Base-by-base conservation (phyloP, 768 basidiomycete genomes). In the Phylloporus sp. region DNA sequence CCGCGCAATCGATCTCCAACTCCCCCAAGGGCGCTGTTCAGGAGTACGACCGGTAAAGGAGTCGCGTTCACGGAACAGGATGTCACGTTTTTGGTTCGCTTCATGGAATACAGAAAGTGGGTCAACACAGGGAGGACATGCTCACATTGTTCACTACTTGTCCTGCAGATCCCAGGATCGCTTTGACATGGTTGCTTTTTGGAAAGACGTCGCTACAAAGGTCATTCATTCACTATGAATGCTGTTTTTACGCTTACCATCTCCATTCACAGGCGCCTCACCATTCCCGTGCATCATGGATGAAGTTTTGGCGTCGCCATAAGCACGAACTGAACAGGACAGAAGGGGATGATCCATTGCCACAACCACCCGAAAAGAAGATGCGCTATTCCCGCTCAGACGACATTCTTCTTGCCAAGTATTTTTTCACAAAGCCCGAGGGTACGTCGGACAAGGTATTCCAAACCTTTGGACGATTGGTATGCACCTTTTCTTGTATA, bases 211-310 rank as follows among this genome's bases (percentile, higher is more conserved):
- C 8, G 84, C 84, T 3, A 58, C 65, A 13, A 86, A 81, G 78
- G 87, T 77, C 55, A 50, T 58, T 65, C 42, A 52, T 23, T 20
- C 28, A 5, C 8, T 20, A 9, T 6, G 46, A 32, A 23, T 18
- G 53, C 15, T 17, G 1, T 17, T 42, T 43, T 15, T 21, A n/a
- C 20, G 31, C 44, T 54, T 24, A 56, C 27, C 8, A 9, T 27
- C 29, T 31, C 21, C n/a, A 18, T 42, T 38, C 18, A 18, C 57
- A 88, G 85, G 89, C 89, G 1, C 90, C 90, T 0, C 90, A 92
- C 65, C 90, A 92, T 60, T 91, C 90, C 21, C 82, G 88, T 29
- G 90, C 90, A 38, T 92, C 90, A 6, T 92, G 90, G 90, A 90
- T 92, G 87, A 92, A 92, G 66, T 92, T 82, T 65, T 92, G 88